Base-by-base conservation (phyloP, 2,329 filamentous ascomycete species). In the Apiospora phragmitis region DNA sequence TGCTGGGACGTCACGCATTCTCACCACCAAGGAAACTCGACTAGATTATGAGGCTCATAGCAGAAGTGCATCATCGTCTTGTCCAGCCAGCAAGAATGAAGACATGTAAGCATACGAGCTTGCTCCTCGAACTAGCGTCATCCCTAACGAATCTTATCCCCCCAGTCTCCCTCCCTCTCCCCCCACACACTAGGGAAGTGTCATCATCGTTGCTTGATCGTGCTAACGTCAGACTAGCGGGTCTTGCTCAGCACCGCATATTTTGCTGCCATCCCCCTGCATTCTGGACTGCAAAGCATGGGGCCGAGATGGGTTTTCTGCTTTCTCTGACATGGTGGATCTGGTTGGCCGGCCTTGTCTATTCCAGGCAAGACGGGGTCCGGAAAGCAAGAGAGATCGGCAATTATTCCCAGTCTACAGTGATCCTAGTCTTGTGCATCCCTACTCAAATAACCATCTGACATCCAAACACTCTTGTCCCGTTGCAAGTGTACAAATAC, bases 171-270 rank as follows among this genome's bases (percentile, higher is more conserved):
- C 32, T 62, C 55, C 21, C 16, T 62, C 32, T 18, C 38, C 9
- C 55, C 55, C 55, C 55, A 38, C 55, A 38, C 55, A n/a, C 55
- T 59, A 35, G 6, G 29, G 14, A 59, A 35, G 7, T 59, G 29
- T 26, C 51, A 59, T 59, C 29, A 59, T 59, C 29, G 51, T 38
- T 62, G 55, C 55, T 62, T 62, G 55, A 62, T 62, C 55, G 55
- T 62, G 32, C 55, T 62, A 62, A 62, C 55, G 55, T 62, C 55
- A 62, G 55, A 38, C 55, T n/a, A 62, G 55, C 55, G 55, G 55
- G 55, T 62, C 32, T 21, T 6, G 6, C 29, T 62, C 55, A 62
- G 32, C 55, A 62, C 32, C 32, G 32, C 32, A 62, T 38, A 18
- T 62, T 12, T 12, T 62, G 32, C 51, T 14, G 51, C 42, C 14